Percentiles rank a stretch among this genome's conserved stretches.
phyloP scores from a whole-genome alignment of 2,329 filamentous ascomycete genomes.

The Microsporum audouinii region DNA sequence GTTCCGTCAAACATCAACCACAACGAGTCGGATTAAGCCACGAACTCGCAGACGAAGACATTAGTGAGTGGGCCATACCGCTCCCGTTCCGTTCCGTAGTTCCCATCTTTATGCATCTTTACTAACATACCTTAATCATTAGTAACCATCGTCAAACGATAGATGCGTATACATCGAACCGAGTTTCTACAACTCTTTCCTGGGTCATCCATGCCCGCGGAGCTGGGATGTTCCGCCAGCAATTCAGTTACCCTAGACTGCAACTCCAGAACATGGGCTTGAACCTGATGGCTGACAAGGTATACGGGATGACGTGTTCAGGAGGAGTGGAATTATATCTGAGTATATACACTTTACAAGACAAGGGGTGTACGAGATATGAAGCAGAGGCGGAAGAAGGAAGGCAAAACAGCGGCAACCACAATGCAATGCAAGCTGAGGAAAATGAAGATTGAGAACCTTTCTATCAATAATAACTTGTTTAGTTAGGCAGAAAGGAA shows the following conservation, averaged over 20 bases:
- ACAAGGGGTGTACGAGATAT: neutral
- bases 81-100: neutral
- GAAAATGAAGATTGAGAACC: neutral
- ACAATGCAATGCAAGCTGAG: neutral
- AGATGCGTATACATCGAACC: constrained; percentile 4
- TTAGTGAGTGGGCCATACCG: constrained; percentile 48
- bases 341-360: neutral
- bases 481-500: constrained; percentile 3
- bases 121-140: neutral
- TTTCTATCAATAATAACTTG: neutral
- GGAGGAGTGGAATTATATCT: neutral
- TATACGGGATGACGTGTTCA: constrained; percentile 4
- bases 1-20: constrained; percentile 96
- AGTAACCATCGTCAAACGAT: constrained; percentile 30
- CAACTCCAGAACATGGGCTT: neutral
- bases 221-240: neutral
- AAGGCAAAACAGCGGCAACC: neutral
- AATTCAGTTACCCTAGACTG: neutral
- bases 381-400: neutral
- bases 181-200: neutral
- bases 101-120: neutral
- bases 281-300: neutral
- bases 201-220: constrained; percentile 3
- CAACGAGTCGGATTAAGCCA: constrained; percentile 86
- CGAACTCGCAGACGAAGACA: constrained; percentile 91